A percentile compares a stretch with the other conserved stretches of the same genome.
Evolutionary conservation across 371 early-diverging fungal genomes (phyloP).

Genomic region (Batkoa obscura): DNA sequence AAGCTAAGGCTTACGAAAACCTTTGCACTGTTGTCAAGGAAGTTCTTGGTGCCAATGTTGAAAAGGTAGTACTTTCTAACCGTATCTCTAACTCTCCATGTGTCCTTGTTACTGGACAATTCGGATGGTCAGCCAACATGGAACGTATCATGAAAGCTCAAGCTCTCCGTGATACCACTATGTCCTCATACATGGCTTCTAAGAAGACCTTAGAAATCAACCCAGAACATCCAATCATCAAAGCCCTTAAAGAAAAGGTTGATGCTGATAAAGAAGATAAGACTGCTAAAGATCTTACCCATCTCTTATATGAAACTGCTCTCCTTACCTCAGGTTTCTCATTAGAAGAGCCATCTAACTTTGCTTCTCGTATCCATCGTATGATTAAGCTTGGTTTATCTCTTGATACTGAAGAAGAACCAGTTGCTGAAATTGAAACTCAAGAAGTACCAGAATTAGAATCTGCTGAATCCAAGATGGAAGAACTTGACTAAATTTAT

Average conservation of each 20-base stretch:
- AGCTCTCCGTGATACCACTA: slow-evolving; percentile 88
- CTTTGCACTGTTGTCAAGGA: slow-evolving; percentile 76
- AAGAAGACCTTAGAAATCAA: slow-evolving; percentile 98
- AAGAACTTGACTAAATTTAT: slow-evolving; percentile 29
- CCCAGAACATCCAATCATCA: slow-evolving; percentile 85
- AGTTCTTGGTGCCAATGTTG: slow-evolving; percentile 89
- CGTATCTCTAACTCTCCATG: slow-evolving; percentile 91
- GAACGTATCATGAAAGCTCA: slow-evolving; percentile 99
- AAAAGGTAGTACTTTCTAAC: slow-evolving; percentile 93
- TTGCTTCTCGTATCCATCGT: slow-evolving; percentile 90
- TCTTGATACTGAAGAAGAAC: slow-evolving; percentile 54
- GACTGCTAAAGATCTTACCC: slow-evolving; percentile 89
- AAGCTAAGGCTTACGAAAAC: slow-evolving; percentile 50
- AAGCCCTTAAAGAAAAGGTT: slow-evolving; percentile 76
- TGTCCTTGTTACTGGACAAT: slow-evolving; percentile 93
- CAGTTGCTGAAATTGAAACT: slow-evolving; percentile 42
- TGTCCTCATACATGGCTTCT: slow-evolving; percentile 92
- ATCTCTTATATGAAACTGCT: slow-evolving; percentile 85
- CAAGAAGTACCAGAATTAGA: slow-evolving; percentile 44
- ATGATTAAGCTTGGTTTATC: slow-evolving; percentile 94
- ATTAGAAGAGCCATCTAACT: slow-evolving; percentile 83
- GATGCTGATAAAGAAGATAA: slow-evolving; percentile 86
- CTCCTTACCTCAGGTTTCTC: slow-evolving; percentile 92
- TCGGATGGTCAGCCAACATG: slow-evolving; percentile 98
- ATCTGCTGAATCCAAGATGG: slow-evolving; percentile 71